phyloP scores from a whole-genome alignment of 1,284 basidiomycete species.

The Albatrellus sp. region DNA sequence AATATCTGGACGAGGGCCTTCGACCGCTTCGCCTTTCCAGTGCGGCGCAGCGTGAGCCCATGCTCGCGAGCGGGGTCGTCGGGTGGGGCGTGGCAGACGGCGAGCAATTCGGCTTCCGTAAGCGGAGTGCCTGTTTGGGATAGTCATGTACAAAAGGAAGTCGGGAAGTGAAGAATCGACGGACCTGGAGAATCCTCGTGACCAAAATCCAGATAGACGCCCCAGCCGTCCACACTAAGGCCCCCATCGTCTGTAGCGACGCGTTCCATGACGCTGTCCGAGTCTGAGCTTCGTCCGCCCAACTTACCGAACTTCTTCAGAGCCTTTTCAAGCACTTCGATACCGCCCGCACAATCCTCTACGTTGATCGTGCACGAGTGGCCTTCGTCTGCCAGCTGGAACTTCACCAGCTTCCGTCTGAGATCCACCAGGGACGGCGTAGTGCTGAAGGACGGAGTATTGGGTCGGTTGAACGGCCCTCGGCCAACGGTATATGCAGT shows the following conservation, averaged over 20 bases:
- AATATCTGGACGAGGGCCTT: conserved; percentile 46
- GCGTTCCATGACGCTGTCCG: conserved; percentile 25
- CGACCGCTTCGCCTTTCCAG: conserved; percentile 18
- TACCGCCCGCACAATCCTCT: conserved; percentile 63
- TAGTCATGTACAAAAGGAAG: background rate
- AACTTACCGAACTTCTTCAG: conserved; percentile 81
- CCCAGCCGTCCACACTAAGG: conserved; percentile 81
- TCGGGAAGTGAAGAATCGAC: conserved; percentile 3
- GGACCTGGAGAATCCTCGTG: conserved; percentile 45
- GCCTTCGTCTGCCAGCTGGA: conserved; percentile 69
- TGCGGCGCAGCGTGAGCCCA: conserved; percentile 64
- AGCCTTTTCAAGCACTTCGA: conserved; percentile 78
- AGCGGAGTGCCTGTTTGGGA: conserved; percentile 45
- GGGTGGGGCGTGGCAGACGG: conserved; percentile 76
- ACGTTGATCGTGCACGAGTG: conserved; percentile 72
- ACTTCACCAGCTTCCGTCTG: conserved; percentile 74
- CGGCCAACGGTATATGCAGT: conserved; percentile 38
- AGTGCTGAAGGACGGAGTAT: conserved; percentile 28
- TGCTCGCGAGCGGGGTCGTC: conserved; percentile 75
- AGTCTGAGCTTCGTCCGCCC: conserved; percentile 31
- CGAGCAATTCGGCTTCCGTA: conserved; percentile 75
- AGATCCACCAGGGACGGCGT: conserved; percentile 65
- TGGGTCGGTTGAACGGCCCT: conserved; percentile 36
- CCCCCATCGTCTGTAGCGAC: conserved; percentile 51
- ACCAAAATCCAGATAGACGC: conserved; percentile 56